Conservation (phyloP, 2,329 filamentous ascomycete genomes). For the Apiospora phragmitis region DNA sequence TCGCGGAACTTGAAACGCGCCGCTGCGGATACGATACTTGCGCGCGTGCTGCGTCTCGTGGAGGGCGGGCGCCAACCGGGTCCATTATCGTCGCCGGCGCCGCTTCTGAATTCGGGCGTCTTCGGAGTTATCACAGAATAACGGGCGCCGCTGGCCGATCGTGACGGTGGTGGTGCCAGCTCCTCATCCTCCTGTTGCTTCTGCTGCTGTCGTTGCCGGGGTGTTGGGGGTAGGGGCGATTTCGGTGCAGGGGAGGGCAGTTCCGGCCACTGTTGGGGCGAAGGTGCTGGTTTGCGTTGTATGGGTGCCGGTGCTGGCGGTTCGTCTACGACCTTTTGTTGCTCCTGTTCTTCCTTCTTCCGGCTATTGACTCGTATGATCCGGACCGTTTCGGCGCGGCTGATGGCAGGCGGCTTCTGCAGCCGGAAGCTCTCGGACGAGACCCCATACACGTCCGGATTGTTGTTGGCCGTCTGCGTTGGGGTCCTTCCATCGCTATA, state of each 20-base stretch:
- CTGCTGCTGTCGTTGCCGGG: background rate
- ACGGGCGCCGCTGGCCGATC: constrained; percentile 15
- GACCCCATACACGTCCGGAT: constrained; percentile 21
- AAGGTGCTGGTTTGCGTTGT: background rate
- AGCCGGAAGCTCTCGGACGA: constrained; percentile 26
- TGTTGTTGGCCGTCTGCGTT: background rate
- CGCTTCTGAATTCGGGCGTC: constrained; percentile 10
- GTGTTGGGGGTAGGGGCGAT: constrained; percentile 7
- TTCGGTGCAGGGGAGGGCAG: background rate
- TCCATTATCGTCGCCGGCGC: background rate
- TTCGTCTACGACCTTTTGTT: constrained; percentile 18
- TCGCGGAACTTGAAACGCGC: constrained; percentile 30
- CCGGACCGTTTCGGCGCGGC: constrained; percentile 29
- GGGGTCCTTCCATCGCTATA: constrained; percentile 16
- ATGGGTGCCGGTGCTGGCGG: constrained; percentile 10
- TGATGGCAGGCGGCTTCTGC: constrained; percentile 27
- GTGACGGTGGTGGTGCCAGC: constrained; percentile 1
- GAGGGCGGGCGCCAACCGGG: constrained; percentile 12
- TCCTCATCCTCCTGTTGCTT: background rate
- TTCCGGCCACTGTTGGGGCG: constrained; percentile 5
- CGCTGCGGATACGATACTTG: constrained; percentile 16
- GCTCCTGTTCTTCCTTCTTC: constrained; percentile 17
- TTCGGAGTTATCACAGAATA: constrained; percentile 10
- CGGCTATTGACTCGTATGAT: constrained; percentile 30
- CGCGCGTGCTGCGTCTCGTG: constrained; percentile 13